Evolutionary conservation across 2,329 filamentous ascomycete genomes (phyloP), one percentile per base, ranked within the genome.

Genomic region (Fusarium mangiferae): DNA sequence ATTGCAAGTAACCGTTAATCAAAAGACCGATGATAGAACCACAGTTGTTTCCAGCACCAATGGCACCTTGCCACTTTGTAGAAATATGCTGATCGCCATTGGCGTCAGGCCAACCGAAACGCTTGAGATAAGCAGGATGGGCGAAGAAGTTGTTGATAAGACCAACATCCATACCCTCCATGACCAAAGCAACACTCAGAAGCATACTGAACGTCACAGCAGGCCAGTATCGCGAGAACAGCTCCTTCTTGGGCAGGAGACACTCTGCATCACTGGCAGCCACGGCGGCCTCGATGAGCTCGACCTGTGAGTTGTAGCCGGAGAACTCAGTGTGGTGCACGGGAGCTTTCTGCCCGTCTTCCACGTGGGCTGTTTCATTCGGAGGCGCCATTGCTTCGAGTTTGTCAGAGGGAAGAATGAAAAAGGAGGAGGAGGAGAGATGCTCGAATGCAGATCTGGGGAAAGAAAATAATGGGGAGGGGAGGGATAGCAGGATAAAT

Each of bases 21-120:
- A 88, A 81, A 3, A 88, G 82, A 6, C 88, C 88, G 3, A 88
- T 35, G 46, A 90, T 85, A 56, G 85, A 83, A 9, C 88, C 88
- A 7, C 82, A 81, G 28, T 84, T 81, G 1, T 84, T 83, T 20
- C 84, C 87, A 59, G 87, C 87, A 45, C 82, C 83, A 12, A 89
- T 80, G 8, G 83, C 86, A 7, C 85, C 82, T 77, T 89, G 87
- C 83, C 84, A 89, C 8, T 82, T 77, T 0, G 84, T 81, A 6
- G 83, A 80, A 33, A 88, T 80, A 54, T 85, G 80, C 60, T 83
- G 83, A 4, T 78, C 67, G n/a, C 82, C 83, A 1, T 84, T 67
- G 11, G 70, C 62, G 24, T 79, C 70, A 4, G 76, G 75, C 62
- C 79, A 78, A 6, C 84, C 84, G 42, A 84, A 86, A 7, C 67